Conservation (phyloP, 768 basidiomycete genomes). For the Boletus pseudopeckii region DNA sequence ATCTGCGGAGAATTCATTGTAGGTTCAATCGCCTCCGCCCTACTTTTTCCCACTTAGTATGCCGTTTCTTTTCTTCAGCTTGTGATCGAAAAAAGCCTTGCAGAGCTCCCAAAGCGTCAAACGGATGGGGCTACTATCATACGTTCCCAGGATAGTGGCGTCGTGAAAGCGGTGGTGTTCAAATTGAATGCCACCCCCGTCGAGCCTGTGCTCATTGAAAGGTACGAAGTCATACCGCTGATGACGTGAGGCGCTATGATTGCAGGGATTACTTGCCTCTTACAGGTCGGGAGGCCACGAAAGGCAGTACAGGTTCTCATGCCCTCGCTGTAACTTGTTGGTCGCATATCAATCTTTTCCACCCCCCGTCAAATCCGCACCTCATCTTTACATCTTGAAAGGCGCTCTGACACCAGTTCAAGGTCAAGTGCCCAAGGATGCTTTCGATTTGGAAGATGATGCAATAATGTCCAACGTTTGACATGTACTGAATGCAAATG, state of each 20-base stretch:
- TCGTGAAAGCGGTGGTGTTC: slow-evolving; percentile 66
- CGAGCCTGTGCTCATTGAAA: slow-evolving; percentile 73
- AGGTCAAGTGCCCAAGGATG: slow-evolving; percentile 81
- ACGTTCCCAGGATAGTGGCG: slow-evolving; percentile 62
- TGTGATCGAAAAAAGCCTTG: slow-evolving; percentile 74
- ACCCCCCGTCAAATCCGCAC: slow-evolving; percentile 71
- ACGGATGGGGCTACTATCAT: slow-evolving; percentile 81
- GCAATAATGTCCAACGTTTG: slow-evolving; percentile 1
- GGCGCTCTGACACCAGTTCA: slow-evolving; percentile 87
- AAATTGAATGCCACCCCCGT: slow-evolving; percentile 76
- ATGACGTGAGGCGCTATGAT: slow-evolving; percentile 19
- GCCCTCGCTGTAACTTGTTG: slow-evolving; percentile 47
- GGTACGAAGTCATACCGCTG: slow-evolving; percentile 44
- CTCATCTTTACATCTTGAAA: slow-evolving; percentile 75
- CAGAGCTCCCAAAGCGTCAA: slow-evolving; percentile 63
- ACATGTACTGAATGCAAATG: not conserved
- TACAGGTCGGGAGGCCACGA: slow-evolving; percentile 65
- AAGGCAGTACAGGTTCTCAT: slow-evolving; percentile 65
- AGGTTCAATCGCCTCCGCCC: slow-evolving; percentile 29
- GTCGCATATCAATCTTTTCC: slow-evolving; percentile 73
- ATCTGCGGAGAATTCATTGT: slow-evolving; percentile 88
- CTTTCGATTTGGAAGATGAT: slow-evolving; percentile 57
- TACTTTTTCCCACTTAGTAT: not conserved
- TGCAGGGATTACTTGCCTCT: slow-evolving; percentile 3
- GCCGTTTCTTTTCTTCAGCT: slow-evolving; percentile 44